Evolutionary conservation across 352 stramenopile species (phyloP), one percentile per base, ranked within the genome.

Genomic region (Phytophthora constricta): DNA sequence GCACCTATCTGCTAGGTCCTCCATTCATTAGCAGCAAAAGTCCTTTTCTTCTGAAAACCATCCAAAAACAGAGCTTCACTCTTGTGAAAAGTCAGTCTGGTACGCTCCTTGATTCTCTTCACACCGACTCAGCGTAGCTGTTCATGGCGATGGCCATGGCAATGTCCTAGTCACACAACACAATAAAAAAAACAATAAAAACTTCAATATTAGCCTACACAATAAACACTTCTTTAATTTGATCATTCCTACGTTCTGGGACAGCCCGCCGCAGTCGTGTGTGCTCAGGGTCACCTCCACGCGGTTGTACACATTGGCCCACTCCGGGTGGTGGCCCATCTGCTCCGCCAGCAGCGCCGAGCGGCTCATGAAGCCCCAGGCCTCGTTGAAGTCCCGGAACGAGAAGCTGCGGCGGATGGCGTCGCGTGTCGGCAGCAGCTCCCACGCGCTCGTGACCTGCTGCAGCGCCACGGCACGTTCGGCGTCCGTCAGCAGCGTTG

Each of bases 251-350:
- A 90, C 82, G 69, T 98, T 99, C 50, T 90, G 74, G 34, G 92
- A 98, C 20, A 99, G 72, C 1, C 97, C 97, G 64, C 84, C 82
- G 65, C 89, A 97, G 76, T 99, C 96, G 79, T 99, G 97, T 19
- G 97, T 99, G 51, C 94, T 98, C 19, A 99, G 82, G 42, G 93
- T 98, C 42, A 99, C 94, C 48, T 98, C 85, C 19, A 99, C 97
- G 46, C 79, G 81, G 79, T 99, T 99, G 84, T 99, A 99, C 5
- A 99, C 96, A 74, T 99, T 99, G 76, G 97, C 98, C 97, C 97
- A 99, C 86, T 99, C 97, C 1, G 97, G 97, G 83, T 99, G 97
- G 85, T 99, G 97, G 77, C 98, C 89, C 86, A 98, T 90, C 54
- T 95, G 75, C 73, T 97, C 87, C 3, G 89, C 89, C 28, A 92